These are phyloP conservation scores for Nematocida sp. DNA, from an alignment of 371 early-diverging fungal genomes.

Conservation along the genomic window DNA sequence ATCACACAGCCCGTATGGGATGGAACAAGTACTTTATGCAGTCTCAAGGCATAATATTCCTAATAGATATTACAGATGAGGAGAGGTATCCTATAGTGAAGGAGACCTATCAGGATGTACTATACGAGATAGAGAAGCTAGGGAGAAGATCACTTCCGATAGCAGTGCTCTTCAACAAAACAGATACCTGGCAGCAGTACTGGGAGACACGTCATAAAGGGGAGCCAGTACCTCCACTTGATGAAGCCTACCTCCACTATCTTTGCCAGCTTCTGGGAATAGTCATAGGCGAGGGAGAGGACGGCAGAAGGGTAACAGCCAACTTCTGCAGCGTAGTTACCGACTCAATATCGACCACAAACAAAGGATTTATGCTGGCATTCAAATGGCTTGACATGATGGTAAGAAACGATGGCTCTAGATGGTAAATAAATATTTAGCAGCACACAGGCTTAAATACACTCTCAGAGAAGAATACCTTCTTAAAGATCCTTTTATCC, in stretches of 20 bases:
- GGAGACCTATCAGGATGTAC: slow-evolving; percentile 58
- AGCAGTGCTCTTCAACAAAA: slow-evolving; percentile 65
- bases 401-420: slow-evolving; percentile 31
- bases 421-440: too few relatives aligned
- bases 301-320: slow-evolving; percentile 56
- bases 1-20: slow-evolving; percentile 59
- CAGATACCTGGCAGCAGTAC: slow-evolving; percentile 57
- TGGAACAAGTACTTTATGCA: slow-evolving; percentile 64
- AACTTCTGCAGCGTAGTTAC: slow-evolving; percentile 59
- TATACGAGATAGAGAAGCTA: slow-evolving; percentile 43
- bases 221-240: slow-evolving; percentile 26
- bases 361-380: slow-evolving; percentile 50
- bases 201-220: slow-evolving; percentile 18
- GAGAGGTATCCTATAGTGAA: slow-evolving; percentile 60
- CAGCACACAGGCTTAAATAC: too few relatives aligned
- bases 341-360: slow-evolving; percentile 51
- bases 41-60: slow-evolving; percentile 64
- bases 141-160: slow-evolving; percentile 56
- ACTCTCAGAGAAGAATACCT: too few relatives aligned
- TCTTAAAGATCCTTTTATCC: too few relatives aligned
- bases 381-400: slow-evolving; percentile 59
- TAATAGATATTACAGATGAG: slow-evolving; percentile 62
- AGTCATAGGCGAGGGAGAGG: slow-evolving; percentile 45
- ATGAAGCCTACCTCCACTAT: slow-evolving; percentile 46
- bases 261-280: slow-evolving; percentile 55